Base-by-base conservation (phyloP, 202 grass and related monocot species). In the Zizania palustris region DNA sequence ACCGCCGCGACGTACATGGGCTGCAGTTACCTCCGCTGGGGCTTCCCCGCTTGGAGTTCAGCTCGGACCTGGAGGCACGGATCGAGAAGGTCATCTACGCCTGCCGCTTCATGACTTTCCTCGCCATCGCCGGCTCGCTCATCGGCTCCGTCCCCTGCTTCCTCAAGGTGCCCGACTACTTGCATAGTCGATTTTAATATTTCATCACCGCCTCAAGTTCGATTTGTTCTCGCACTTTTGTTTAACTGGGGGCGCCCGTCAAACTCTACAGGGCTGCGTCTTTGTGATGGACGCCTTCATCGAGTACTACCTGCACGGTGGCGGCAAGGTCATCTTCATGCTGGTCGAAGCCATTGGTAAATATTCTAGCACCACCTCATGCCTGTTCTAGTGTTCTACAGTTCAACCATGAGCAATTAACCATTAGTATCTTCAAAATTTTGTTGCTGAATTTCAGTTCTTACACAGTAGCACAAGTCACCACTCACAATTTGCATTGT, bases 341-440 rank as follows among this genome's bases (percentile, higher is more conserved):
- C 72, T 98, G 74, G 21, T 98, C 41, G 83, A 92, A 95, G 89
- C 96, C 59, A 90, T 95, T 70, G 96, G 91, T 95, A 92, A 83
- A 9, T 63, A 66, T 61, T 49, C 49, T 54, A 14, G 16, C 64
- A 28, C 37, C 62, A 36, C 62, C 38, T 20, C 6, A 63, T 75
- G 28, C 64, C 14, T 75, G 16, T 44, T 75, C 22, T 51, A 33
- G 10, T 75, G 16, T 44, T 75, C 22, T 51, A 33, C 44, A 55
- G 12, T 60, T 15, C 6, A 81, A 11, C 21, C 34, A 1, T 33
- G 33, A 13, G 55, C 37, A 70, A 55, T 20, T 65, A 60, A 44
- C 11, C 49, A 54, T 11, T 51, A 13, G 11, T 11, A 40, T 36
- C 28, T 60, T 81, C 56, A 72, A 75, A 37, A 28, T 28, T 73